Base-by-base conservation (phyloP, 768 basidiomycete species). In the Leccinum pellstonianum region DNA sequence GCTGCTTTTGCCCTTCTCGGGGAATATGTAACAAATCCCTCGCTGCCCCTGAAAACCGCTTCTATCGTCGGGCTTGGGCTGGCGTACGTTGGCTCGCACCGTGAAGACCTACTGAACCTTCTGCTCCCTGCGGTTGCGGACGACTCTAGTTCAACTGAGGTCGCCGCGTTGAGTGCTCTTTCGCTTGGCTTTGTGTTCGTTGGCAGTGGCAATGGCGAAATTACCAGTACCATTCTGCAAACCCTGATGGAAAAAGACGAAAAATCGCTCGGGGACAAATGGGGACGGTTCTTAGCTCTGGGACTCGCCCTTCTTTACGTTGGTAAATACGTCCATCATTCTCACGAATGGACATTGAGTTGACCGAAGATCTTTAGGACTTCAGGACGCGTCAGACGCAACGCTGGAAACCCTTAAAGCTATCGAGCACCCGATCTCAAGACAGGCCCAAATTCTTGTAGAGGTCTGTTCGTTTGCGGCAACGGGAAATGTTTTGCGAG, bases 131-230 rank as follows among this genome's bases (percentile, higher is more conserved):
- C 85, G 41, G 83, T 97, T 27, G 83, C 84, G 7, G 97, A 99
- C 66, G 93, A 95, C 25, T 75, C 78, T 4, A 77, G 86, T 35
- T 87, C 90, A 19, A 96, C 94, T 87, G 96, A 98, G 73, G 86
- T 99, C 47, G 86, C 87, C 3, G 84, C 90, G 49, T 80, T 96
- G 57, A 86, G 95, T 17, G 87, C 95, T 0, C 79, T 99, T 15
- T 86, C 96, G 0, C 82, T 98, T 10, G 96, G 96, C 1, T 96
- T 98, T 75, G 87, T 98, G 55, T 97, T 93, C 67, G 95, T 96
- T 23, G 96, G 96, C 17, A 95, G 94, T 68, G 93, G 88, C 52
- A 90, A 98, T 64, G 95, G 95, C 5, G 97, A 99, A 63, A 86
- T 97, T 15, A 89, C 93, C 8, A 85, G 86, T 59, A 86, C 88